These are phyloP conservation scores for Xylaria castorea DNA, from an alignment of 495 filamentous ascomycete genomes.

Conservation along the genomic window DNA sequence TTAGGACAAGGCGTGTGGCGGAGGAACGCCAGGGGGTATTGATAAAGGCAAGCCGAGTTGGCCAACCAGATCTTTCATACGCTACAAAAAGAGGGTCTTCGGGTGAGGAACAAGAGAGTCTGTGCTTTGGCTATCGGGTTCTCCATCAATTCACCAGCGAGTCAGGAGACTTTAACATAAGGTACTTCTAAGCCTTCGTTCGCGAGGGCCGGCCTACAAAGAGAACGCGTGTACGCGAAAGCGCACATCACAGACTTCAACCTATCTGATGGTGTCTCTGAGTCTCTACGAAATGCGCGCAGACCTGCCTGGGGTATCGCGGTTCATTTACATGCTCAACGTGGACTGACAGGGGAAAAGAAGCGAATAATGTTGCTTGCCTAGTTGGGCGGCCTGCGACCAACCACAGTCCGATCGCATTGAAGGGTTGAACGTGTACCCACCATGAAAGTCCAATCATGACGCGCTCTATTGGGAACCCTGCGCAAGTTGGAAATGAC, in stretches of 20 bases:
- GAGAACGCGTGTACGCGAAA: background rate
- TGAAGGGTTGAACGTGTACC: constrained; percentile 28
- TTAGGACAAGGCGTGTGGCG: constrained; percentile 17
- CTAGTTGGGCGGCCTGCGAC: constrained; percentile 24
- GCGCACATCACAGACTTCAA: background rate
- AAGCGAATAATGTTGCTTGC: constrained; percentile 26
- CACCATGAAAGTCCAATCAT: constrained; percentile 38
- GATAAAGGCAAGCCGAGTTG: background rate
- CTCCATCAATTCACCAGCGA: constrained; percentile 1
- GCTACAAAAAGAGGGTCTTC: constrained; percentile 18
- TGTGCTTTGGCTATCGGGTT: too few relatives aligned
- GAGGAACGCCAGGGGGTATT: constrained; percentile 8
- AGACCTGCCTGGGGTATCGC: constrained; percentile 8
- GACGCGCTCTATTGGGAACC: constrained; percentile 38
- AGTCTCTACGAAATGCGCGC: constrained; percentile 1
- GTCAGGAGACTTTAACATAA: constrained; percentile 5
- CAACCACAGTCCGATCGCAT: constrained; percentile 43
- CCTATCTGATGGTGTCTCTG: background rate
- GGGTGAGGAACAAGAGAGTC: constrained; percentile 7
- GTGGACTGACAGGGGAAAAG: background rate
- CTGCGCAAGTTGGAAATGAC: constrained; percentile 39
- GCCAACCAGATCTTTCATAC: constrained; percentile 2
- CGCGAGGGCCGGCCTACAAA: background rate
- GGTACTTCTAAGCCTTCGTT: background rate
- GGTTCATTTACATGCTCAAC: constrained; percentile 8